A percentile compares a stretch with the other conserved stretches of the same genome.
phyloP scores from a whole-genome alignment of 257 asterid species.

The Plectranthus barbatus region DNA sequence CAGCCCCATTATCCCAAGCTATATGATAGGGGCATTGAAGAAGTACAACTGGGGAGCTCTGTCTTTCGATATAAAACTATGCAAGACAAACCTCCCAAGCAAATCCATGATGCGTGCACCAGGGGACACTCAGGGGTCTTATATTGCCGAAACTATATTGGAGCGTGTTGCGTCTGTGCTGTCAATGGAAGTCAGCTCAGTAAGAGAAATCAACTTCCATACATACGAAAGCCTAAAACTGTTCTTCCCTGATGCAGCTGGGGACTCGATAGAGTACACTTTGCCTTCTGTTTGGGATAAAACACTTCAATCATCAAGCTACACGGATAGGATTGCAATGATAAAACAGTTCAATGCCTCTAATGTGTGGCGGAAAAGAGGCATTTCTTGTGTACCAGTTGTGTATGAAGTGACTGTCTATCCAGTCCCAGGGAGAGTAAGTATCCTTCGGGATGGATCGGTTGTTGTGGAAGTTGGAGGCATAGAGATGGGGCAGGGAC shows the following conservation, averaged over 20 bases:
- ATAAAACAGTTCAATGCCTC: not conserved
- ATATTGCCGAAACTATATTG: not conserved
- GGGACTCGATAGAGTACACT: conserved; percentile 6
- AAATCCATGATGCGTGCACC: conserved; percentile 15
- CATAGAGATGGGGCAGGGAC: conserved; percentile 12
- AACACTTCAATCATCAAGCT: not conserved
- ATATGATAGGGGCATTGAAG: not conserved
- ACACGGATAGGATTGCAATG: not conserved
- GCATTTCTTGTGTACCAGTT: conserved; percentile 10
- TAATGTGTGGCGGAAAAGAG: conserved; percentile 7
- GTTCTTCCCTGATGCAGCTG: conserved; percentile 1
- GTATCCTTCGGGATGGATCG: conserved; percentile 13
- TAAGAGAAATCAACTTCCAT: conserved; percentile 1
- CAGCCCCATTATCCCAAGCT: not conserved
- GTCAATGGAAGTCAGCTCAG: not conserved
- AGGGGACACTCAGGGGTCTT: conserved; percentile 10
- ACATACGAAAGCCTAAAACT: conserved; percentile 7
- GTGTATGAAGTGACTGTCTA: not conserved
- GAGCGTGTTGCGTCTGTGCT: conserved; percentile 12
- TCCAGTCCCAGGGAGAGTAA: not conserved
- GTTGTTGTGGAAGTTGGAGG: conserved; percentile 17
- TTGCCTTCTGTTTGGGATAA: conserved; percentile 17
- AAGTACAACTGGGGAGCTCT: conserved; percentile 22
- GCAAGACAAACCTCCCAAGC: conserved; percentile 6
- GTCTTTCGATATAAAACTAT: conserved; percentile 10